Conservation (phyloP, 805 yeast species). For the Nakazawaea anatomiae region DNA sequence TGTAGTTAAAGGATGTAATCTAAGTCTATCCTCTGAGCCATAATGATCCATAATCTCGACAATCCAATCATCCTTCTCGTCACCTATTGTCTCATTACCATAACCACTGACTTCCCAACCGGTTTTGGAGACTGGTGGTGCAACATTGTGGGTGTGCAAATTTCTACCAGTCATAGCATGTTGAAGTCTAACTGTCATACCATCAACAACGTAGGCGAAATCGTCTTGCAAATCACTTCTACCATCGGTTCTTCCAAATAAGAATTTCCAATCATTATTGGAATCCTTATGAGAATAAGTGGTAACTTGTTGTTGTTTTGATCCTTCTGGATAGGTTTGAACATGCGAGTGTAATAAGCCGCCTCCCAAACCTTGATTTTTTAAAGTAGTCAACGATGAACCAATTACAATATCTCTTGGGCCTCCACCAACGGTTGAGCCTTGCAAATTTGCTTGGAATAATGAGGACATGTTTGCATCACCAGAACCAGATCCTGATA, state of each 20-base stretch:
- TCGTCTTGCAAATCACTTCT: constrained; percentile 26
- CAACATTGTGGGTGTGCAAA: constrained; percentile 75
- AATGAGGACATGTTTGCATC: constrained; percentile 87
- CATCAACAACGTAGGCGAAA: constrained; percentile 41
- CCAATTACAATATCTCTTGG: constrained; percentile 56
- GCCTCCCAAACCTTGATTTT: constrained; percentile 71
- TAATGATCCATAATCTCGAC: constrained; percentile 71
- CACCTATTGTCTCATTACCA: constrained; percentile 68
- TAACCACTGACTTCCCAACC: constrained; percentile 86
- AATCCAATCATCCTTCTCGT: constrained; percentile 84
- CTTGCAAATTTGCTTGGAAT: constrained; percentile 80
- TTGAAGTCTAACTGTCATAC: constrained; percentile 61
- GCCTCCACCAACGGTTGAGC: constrained; percentile 57
- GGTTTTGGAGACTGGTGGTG: constrained; percentile 64
- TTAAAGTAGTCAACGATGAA: constrained; percentile 60
- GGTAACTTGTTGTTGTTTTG: constrained; percentile 91
- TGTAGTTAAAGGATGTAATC: constrained; percentile 71
- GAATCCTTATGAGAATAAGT: constrained; percentile 86
- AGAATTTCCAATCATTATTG: constrained; percentile 79
- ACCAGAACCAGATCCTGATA: constrained; percentile 76
- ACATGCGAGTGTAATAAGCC: constrained; percentile 84
- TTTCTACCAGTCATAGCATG: constrained; percentile 71
- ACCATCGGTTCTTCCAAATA: constrained; percentile 46
- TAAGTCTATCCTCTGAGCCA: constrained; percentile 41
- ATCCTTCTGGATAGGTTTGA: constrained; percentile 87